Evolutionary conservation across 1,139 yeast species (phyloP), one percentile per base, ranked within the genome.

Genomic region (Geotrichum carabidarum): DNA sequence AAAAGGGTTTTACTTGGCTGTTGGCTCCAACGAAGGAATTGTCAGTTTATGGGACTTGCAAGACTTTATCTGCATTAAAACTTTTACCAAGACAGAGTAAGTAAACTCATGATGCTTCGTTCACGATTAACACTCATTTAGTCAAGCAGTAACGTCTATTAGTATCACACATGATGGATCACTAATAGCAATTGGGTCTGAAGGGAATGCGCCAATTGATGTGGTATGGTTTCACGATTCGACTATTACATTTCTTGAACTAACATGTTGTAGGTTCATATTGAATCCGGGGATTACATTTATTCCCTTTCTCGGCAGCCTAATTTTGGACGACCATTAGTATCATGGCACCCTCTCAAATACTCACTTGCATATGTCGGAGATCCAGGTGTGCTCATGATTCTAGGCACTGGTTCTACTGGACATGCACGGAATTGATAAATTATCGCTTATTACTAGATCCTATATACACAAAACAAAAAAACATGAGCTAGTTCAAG

Each of bases 11-110:
- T 79, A 69, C 60, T 61, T 85, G 11, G 78, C 80, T 1, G 78
- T 78, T 2, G 93, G 89, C 0, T 76, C 86, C n/a, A 78, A 78
- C 52, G 93, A 86, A 63, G 93, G 93, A 6, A 76, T 82, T 34
- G 78, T 84, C n/a, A 76, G 83, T 27, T 53, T 83, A 11, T 86
- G 90, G 88, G 74, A 75, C 44, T 66, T 80, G 7, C 58, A 68
- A 2, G 74, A 77, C 17, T 70, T 84, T 70, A 70, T 77, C 31
- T 76, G 81, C 53, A 62, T 67, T 18, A 66, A 68, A 38, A 77
- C 80, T 0, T 69, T 83, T 14, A 67, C 77, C 34, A 73, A 71
- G 48, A 69, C 80, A 2, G 84, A 83, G 55, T 52, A 34, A 48
- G 55, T 44, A 38, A 7, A 5, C 11, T 18, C 18, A 8, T 5